These are phyloP conservation scores for Rubia peregrina DNA, from an alignment of 305 asterid species.

Conservation along the genomic window DNA sequence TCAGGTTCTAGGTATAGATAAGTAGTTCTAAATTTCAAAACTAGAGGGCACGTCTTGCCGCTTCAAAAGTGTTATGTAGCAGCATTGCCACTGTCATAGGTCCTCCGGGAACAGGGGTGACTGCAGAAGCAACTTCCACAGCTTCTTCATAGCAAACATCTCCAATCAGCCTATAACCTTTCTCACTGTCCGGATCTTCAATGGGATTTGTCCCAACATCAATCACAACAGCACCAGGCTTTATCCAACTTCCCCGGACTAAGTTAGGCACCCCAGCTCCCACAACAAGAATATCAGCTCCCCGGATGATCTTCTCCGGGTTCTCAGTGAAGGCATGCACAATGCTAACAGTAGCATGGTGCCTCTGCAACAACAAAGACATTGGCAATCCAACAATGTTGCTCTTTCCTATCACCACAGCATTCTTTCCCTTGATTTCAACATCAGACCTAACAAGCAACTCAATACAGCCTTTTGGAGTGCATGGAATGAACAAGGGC, in stretches of 20 bases:
- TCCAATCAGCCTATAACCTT: conserved; percentile 69
- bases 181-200: conserved; percentile 54
- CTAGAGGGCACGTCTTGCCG: conserved; percentile 54
- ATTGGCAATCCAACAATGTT: conserved; percentile 86
- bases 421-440: conserved; percentile 68
- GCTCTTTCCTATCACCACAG: conserved; percentile 92
- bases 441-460: conserved; percentile 66
- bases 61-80: conserved; percentile 68
- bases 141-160: conserved; percentile 92
- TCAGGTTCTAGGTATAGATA: too few species aligned
- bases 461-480: conserved; percentile 92
- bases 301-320: conserved; percentile 59
- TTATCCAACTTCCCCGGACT: conserved; percentile 84
- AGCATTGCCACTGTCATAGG: conserved; percentile 98
- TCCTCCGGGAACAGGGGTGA: conserved; percentile 97
- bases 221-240: conserved; percentile 82
- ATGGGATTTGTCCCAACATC: conserved; percentile 84
- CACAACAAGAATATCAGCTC: conserved; percentile 78
- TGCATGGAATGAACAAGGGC: conserved; percentile 82
- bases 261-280: conserved; percentile 92
- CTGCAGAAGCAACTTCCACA: conserved; percentile 55
- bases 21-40: conserved; percentile 20
- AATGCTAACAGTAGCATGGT: conserved; percentile 80
- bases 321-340: conserved; percentile 56
- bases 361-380: conserved; percentile 84